Evolutionary conservation across 2,329 filamentous ascomycete genomes (phyloP).

Genomic region (Periconia sp.): DNA sequence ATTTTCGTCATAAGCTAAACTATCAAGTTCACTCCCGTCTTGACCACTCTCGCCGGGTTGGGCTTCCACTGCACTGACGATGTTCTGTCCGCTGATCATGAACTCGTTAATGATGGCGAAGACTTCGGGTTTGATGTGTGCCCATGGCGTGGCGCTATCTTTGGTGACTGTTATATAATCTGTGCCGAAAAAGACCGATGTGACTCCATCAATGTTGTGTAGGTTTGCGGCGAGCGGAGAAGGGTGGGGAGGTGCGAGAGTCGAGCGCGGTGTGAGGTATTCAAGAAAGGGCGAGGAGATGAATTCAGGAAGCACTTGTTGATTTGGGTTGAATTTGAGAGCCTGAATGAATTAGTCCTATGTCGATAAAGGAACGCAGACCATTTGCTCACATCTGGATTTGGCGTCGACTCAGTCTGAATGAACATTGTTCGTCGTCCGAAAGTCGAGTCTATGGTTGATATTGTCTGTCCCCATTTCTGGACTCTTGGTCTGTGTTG

Average conservation of each 20-base stretch:
- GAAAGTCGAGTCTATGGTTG: conserved; percentile 16
- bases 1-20: conserved; percentile 82
- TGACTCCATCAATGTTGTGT: conserved; percentile 94
- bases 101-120: conserved; percentile 95
- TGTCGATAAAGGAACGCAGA: too few species aligned
- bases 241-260: conserved; percentile 85
- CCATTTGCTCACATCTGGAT: conserved; percentile 73
- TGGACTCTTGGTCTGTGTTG: conserved; percentile 38
- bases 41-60: conserved; percentile 59
- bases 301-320: conserved; percentile 77
- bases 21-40: conserved; percentile 65
- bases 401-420: conserved; percentile 93
- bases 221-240: conserved; percentile 90
- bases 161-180: conserved; percentile 99
- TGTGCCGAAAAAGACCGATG: conserved; percentile 87
- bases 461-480: conserved; percentile 26
- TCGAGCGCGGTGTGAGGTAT: conserved; percentile 87
- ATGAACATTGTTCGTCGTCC: conserved; percentile 85
- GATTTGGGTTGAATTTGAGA: conserved; percentile 94
- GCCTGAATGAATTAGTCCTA: conserved; percentile 52
- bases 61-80: conserved; percentile 75
- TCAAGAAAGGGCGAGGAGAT: conserved; percentile 83
- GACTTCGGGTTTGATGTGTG: conserved; percentile 91
- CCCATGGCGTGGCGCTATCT: conserved; percentile 85
- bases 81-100: conserved; percentile 79